Evolutionary conservation across 1,139 yeast species (phyloP), one percentile per base, ranked within the genome.

Genomic region (Geotrichum aggregatum): DNA sequence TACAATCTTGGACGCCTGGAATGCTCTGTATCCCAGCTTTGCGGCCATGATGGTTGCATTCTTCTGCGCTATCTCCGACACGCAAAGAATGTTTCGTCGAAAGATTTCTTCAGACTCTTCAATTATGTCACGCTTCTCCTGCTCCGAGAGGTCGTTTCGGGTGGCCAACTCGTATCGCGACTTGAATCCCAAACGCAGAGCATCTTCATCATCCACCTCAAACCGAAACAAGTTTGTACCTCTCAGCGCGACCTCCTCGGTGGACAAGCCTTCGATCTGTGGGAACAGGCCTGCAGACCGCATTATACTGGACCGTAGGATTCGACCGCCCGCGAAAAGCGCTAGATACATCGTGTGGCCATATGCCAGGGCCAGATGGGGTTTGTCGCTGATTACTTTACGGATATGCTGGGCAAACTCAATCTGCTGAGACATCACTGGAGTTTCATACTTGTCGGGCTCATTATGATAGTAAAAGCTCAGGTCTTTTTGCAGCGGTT

Each of bases 281-380:
- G 95, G 95, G 74, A 85, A 85, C 55, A 87, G 70, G 1, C 91
- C 88, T 3, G 84, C 72, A 31, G 89, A 82, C 62, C 76, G 80
- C 47, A 84, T 75, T 35, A 87, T 69, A 19, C 82, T 77, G 1
- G 89, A 82, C 55, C 84, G 73, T 80, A 87, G 77, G 49, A 87
- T 76, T 58, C 83, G 75, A 28, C 95, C 95, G 48, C 96, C 96
- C 4, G 95, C 95, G 71, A 87, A 87, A 48, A 87, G 75, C 1
- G 94, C 95, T 64, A 87, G 72, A 68, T 87, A 87, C 82, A 87
- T 77, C 44, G 86, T 94, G 65, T 87, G 95, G 72, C 87, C 79
- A 68, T 87, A 87, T n/a, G 95, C 95, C 54, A 87, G 73, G 38
- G 87, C 69, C 35, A 85, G 69, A 62, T 84, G 80, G 7, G 95